Percentiles rank a stretch among this genome's conserved stretches.
Conservation (phyloP, 2,329 filamentous ascomycete species). For the Aspergillus costaricaensis region DNA sequence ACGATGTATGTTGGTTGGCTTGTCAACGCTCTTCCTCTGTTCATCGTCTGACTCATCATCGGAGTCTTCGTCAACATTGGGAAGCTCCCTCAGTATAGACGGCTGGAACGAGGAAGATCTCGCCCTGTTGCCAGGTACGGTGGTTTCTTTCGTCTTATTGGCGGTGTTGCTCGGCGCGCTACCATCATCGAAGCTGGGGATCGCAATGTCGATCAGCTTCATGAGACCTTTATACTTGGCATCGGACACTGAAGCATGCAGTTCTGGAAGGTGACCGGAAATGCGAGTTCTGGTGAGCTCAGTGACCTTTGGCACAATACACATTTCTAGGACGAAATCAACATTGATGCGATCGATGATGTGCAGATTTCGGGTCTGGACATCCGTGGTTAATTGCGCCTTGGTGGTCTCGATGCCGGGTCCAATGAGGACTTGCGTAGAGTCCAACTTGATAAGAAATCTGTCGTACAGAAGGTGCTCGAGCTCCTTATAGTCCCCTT, state of each 20-base stretch:
- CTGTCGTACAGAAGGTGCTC: conserved; percentile 98
- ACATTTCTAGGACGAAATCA: conserved; percentile 93
- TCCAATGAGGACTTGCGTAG: conserved; percentile 92
- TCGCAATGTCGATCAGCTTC: conserved; percentile 91
- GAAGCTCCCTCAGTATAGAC: conserved; percentile 68
- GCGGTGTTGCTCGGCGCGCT: conserved; percentile 38
- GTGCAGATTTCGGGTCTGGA: conserved; percentile 72
- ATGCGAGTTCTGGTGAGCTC: conserved; percentile 90
- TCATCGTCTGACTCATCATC: conserved; percentile 64
- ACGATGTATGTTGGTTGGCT: conserved; percentile 74
- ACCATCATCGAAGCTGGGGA: conserved; percentile 72
- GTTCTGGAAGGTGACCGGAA: conserved; percentile 84
- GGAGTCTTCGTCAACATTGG: conserved; percentile 71
- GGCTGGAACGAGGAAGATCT: conserved; percentile 75
- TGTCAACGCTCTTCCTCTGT: conserved; percentile 51
- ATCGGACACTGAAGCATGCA: conserved; percentile 91
- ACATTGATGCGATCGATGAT: conserved; percentile 97
- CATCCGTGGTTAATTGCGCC: conserved; percentile 69
- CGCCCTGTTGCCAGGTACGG: conserved; percentile 43
- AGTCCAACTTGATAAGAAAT: conserved; percentile 88
- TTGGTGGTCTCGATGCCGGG: conserved; percentile 90
- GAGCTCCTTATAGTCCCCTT: conserved; percentile 82
- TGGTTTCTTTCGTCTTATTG: conserved; percentile 38
- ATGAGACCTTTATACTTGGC: conserved; percentile 96
- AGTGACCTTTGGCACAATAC: conserved; percentile 92